Evolutionary conservation across 2,329 filamentous ascomycete species (phyloP), one percentile per base, ranked within the genome.

Genomic region (Aspergillus sp.): DNA sequence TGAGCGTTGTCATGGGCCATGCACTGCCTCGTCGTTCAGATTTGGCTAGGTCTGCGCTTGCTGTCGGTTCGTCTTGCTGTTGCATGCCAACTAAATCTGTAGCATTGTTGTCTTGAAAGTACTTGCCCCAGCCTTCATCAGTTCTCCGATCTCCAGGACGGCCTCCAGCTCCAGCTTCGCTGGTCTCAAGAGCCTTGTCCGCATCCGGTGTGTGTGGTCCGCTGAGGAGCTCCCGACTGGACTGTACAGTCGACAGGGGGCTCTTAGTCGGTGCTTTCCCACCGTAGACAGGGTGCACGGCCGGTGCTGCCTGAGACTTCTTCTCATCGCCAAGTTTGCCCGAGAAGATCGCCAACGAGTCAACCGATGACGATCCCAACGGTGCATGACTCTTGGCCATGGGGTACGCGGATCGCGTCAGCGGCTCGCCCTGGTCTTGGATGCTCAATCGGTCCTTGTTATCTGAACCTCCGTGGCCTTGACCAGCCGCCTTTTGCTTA

Each of bases 391-490:
- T 69, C 55, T 67, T 64, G 12, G 64, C 72, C 70, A 75, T 74
- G 2, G 72, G 72, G 42, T 72, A 69, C 2, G 69, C 68, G 30
- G 65, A 61, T 46, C 60, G 60, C 6, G 70, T 61, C 35, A 75
- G 57, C 44, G 72, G 70, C 52, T 72, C 66, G 5, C 71, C 71
- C 51, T 65, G 65, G 52, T 74, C 71, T 49, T 73, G 69, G 56
- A 71, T 71, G 54, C 68, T 72, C 7, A 71, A 53, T 20, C 69
- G 65, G 46, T 85, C 86, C 66, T 84, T 83, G 56, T 81, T 69
- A 52, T 71, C 47, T 67, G 74, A 55, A 69, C 78, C 50, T 65
- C 67, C 55, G 67, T 72, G 74, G 13, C 67, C 70, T 50, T 79
- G 77, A 35, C 68, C 62, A 46, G 76, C 75, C 44, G 73, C 69